Evolutionary conservation across 495 filamentous ascomycete genomes (phyloP), one percentile per base, ranked within the genome.

Genomic region (Podospora sp.): DNA sequence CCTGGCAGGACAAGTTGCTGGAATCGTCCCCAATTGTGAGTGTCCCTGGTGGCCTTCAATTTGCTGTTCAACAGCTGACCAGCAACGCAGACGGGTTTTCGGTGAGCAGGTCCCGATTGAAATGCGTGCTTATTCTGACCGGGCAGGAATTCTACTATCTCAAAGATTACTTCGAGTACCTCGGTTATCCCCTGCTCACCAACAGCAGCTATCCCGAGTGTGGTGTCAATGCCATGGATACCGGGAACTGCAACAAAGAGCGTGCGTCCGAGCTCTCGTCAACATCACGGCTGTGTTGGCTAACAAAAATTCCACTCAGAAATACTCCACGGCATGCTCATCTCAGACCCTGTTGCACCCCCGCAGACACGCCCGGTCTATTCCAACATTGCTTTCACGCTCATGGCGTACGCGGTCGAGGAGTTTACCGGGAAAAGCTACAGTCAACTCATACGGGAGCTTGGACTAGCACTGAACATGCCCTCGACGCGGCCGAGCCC

Each of bases 1-100:
- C 11, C 66, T 87, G 49, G 83, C 81, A 5, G 69, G 72, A 14
- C 83, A 87, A 33, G 68, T 85, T 56, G 71, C 76, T 3, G 83
- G 81, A 1, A 77, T 86, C 20, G 74, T 77, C 3, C 73, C 74
- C 24, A 78, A 79, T 22, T 79, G 76, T 69, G 53, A 69, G 67
- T 27, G 70, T 33, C 40, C 27, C 22, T 24, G 24, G 24, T 21
- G 22, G 20, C 27, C 22, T 33, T 14, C 26, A 9, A 6, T 33
- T 3, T 26, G 24, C 20, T 22, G 6, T n/a, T n/a, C 9, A 18
- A n/a, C 40, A 2, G 29, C 33, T 36, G 22, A 49, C 21, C 8
- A 52, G 49, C 21, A 8, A 11, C 3, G 50, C 27, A 71, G 75
- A 76, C 58, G 76, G 75, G 8, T 73, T 68, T 26, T 68, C 70